Conservation (phyloP, 345 rosid genomes). For the Eutrema heterophyllum region DNA sequence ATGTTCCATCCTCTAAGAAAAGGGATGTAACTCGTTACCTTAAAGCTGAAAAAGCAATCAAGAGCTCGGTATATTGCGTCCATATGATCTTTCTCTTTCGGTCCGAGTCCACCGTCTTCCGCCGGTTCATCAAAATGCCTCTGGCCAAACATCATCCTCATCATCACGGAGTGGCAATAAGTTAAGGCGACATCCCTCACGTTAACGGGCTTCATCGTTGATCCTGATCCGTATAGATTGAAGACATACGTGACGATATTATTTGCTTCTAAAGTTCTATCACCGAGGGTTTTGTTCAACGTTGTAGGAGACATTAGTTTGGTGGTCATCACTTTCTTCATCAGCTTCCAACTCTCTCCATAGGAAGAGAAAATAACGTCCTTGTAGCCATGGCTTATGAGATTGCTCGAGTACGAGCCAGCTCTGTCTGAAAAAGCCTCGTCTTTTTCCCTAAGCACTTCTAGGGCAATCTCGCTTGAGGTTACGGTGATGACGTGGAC, state of each 20-base stretch:
- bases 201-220: no score
- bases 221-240: neutral
- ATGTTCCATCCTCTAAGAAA: no score
- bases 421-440: constrained; percentile 20
- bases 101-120: constrained; percentile 19
- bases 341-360: constrained; percentile 19
- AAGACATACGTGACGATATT: constrained; percentile 19
- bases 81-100: constrained; percentile 17
- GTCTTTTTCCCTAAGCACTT: constrained; percentile 25
- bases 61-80: neutral
- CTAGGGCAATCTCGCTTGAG: constrained; percentile 24
- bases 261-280: constrained; percentile 26
- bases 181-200: no score
- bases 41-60: neutral
- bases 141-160: no score
- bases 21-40: no score
- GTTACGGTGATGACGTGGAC: neutral
- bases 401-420: neutral
- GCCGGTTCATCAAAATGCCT: neutral
- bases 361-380: neutral
- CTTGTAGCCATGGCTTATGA: constrained; percentile 23
- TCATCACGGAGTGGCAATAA: no score
- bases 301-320: constrained; percentile 10
- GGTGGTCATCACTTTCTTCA: neutral
- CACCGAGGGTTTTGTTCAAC: neutral